phyloP scores from a whole-genome alignment of 169 alveolate species.

The Babesia bigemina region DNA sequence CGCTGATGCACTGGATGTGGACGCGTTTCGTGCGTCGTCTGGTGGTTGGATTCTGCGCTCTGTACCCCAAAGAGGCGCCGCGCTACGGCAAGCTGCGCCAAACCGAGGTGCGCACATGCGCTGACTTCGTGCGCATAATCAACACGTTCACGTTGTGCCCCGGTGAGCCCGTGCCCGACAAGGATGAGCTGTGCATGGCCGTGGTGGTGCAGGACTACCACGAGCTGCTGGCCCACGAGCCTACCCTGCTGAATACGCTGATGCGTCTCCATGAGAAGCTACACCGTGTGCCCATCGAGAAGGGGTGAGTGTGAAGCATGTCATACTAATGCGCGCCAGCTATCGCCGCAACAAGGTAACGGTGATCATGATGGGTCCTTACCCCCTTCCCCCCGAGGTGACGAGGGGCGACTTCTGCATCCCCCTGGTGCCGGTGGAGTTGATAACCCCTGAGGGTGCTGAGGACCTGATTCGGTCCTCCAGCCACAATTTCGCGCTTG shows the following conservation, averaged over 20 bases:
- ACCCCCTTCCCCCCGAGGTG: constrained; percentile 43
- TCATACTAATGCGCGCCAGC: background rate
- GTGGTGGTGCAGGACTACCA: constrained; percentile 44
- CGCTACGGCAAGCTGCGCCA: constrained; percentile 3
- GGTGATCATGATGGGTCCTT: constrained; percentile 35
- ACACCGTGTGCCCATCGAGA: background rate
- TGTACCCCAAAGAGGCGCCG: constrained; percentile 10
- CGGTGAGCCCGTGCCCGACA: background rate
- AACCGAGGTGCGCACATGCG: constrained; percentile 1
- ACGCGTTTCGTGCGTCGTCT: constrained; percentile 13
- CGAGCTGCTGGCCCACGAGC: constrained; percentile 42
- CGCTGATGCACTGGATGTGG: constrained; percentile 40
- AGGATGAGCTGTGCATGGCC: background rate
- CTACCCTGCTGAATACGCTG: constrained; percentile 25
- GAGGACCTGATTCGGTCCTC: background rate
- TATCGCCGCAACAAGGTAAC: constrained; percentile 10
- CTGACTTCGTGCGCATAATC: constrained; percentile 5
- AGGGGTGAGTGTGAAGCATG: background rate
- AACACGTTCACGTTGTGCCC: background rate
- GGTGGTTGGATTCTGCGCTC: background rate
- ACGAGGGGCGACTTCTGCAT: constrained; percentile 10
- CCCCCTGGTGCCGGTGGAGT: constrained; percentile 15
- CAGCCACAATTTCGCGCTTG: background rate
- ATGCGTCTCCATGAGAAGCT: constrained; percentile 39
- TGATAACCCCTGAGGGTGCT: background rate